Evolutionary conservation across 2,329 filamentous ascomycete species (phyloP).

Genomic region (Xylaria hypoxylon): DNA sequence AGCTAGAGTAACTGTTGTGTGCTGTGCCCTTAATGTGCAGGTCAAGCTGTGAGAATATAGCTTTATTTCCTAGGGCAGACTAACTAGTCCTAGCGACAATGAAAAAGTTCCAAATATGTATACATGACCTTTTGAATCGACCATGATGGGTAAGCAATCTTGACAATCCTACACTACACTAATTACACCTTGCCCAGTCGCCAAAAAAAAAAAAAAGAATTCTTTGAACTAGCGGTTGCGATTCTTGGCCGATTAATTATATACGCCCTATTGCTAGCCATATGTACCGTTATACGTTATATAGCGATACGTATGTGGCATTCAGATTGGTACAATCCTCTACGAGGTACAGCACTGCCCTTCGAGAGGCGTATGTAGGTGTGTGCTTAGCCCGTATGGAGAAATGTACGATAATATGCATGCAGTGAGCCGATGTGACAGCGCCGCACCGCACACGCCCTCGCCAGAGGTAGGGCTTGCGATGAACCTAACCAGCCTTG

Average conservation of each 20-base stretch:
- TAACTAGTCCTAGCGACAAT: conserved; percentile 1
- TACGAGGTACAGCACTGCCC: not conserved
- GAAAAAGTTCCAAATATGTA: conserved; percentile 13
- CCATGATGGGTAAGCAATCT: conserved; percentile 4
- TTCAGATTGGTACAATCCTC: conserved; percentile 17
- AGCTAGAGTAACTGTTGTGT: not conserved
- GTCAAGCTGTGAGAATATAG: conserved; percentile 10
- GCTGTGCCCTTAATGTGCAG: conserved; percentile 13
- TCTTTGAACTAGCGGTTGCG: conserved; percentile 19
- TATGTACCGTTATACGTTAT: not conserved
- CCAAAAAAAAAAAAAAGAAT: not conserved
- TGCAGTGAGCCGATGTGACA: conserved; percentile 36
- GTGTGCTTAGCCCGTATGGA: conserved; percentile 23
- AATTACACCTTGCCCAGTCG: not conserved
- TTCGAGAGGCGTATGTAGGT: conserved; percentile 10
- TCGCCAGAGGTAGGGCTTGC: conserved; percentile 23
- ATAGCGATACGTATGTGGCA: conserved; percentile 1
- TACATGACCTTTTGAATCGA: not conserved
- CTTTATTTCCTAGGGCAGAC: conserved; percentile 18
- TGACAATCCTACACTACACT: not conserved
- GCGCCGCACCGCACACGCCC: conserved; percentile 20
- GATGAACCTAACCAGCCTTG: conserved; percentile 25
- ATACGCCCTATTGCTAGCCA: not conserved
- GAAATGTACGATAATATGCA: conserved; percentile 32
- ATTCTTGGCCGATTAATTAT: conserved; percentile 16